Evolutionary conservation across 2,329 filamentous ascomycete species (phyloP), one percentile per base, ranked within the genome.

Genomic region (Fusarium graminum): DNA sequence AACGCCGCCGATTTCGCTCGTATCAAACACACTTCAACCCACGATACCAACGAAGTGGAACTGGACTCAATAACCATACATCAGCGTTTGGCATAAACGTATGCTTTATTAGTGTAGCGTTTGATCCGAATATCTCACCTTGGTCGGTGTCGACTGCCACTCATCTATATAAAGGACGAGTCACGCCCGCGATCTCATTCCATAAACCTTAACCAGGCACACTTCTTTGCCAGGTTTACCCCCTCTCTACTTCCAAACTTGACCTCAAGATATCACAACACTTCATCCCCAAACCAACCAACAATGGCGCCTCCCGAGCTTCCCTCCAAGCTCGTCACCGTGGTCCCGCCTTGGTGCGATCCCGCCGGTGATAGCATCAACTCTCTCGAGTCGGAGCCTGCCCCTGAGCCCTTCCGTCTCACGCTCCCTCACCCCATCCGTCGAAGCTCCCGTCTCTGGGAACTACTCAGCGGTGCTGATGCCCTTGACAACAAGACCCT

Each of bases 321-420:
- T 22, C 63, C 68, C 12, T 39, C 32, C 16, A 56, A 46, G 44
- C 60, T 71, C 9, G 16, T 41, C 36, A 70, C 69, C 29, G 41
- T 63, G 39, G 25, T 50, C 11, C 67, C 57, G 7, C 54, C 54
- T 6, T 71, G 59, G 66, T 60, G 30, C 19, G 45, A 56, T 30
- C 32, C 11, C 10, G 9, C 34, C 1, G 25, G 32, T 16, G 8
- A 22, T 8, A 39, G 28, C 17, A 6, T 7, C 50, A 8, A 25
- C 40, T 32, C 29, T 2, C 19, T 41, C 34, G 19, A 47, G 13
- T 29, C 44, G 5, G 61, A 53, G n/a, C 29, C 54, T 14, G 26
- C 34, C 11, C 52, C 52, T 10, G 3, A 7, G 7, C 44, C 58
- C 3, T 68, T 72, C 9, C 4, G 30, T 1, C 55, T 70, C 0